These are phyloP conservation scores for Colletotrichum orchidophilum DNA, from an alignment of 2,329 filamentous ascomycete genomes.

Conservation along the genomic window DNA sequence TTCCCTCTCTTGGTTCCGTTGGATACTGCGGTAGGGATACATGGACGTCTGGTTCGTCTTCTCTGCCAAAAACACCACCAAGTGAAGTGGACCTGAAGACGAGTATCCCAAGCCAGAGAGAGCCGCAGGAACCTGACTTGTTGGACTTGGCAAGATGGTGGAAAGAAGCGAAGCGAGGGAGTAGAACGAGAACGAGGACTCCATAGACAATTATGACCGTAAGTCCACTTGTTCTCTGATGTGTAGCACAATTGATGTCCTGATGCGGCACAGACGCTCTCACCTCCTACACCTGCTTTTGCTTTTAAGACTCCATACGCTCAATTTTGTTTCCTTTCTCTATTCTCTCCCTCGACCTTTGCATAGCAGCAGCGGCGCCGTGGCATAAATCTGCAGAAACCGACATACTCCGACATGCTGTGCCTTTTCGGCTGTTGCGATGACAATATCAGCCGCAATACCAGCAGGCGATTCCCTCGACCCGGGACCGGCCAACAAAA, in stretches of 20 bases:
- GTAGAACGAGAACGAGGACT: background rate
- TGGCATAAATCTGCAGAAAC: constrained; percentile 26
- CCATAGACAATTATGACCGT: no score
- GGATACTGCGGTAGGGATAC: background rate
- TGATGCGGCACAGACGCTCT: no score
- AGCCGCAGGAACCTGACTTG: background rate
- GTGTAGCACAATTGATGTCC: no score
- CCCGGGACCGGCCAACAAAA: background rate
- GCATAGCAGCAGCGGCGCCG: background rate
- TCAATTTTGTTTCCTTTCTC: no score
- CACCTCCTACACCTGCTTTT: no score
- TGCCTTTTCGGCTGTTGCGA: background rate
- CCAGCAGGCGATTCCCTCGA: background rate
- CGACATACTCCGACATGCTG: background rate
- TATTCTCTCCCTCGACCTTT: no score
- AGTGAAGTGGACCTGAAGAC: background rate
- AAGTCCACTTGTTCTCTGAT: no score
- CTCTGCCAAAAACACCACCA: constrained; percentile 7
- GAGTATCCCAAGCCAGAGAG: background rate
- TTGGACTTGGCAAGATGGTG: background rate
- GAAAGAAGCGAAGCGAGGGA: background rate
- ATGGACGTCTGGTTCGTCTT: background rate
- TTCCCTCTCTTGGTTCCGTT: background rate
- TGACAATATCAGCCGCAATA: background rate
- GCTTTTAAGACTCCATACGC: no score